Conservation (phyloP, 768 basidiomycete species). For the Lactarius pseudohatsudake region DNA sequence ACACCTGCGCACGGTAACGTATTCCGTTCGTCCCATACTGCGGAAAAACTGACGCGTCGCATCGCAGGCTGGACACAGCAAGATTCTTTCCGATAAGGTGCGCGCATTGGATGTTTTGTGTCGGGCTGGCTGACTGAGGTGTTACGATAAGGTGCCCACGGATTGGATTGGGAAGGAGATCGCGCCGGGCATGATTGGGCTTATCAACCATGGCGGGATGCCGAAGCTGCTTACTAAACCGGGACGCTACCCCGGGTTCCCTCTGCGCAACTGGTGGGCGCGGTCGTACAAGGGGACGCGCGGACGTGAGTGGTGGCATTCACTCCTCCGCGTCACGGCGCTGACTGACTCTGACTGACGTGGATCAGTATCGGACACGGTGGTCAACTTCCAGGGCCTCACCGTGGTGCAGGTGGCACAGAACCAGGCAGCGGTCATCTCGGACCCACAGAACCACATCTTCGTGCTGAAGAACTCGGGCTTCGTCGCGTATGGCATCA, state of each 20-base stretch:
- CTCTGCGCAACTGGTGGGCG: constrained; percentile 84
- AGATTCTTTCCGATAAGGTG: constrained; percentile 65
- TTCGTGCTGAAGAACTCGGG: constrained; percentile 80
- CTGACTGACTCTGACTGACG: no score
- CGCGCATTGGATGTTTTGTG: no score
- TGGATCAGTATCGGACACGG: constrained; percentile 57
- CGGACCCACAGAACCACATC: constrained; percentile 74
- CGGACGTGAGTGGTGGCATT: constrained; percentile 45
- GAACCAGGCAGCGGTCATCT: constrained; percentile 78
- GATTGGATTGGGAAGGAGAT: constrained; percentile 73
- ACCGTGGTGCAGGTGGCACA: constrained; percentile 87
- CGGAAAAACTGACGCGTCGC: no score
- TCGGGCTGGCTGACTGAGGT: background rate
- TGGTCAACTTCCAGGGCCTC: constrained; percentile 76
- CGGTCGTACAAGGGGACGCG: constrained; percentile 67
- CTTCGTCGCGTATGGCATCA: constrained; percentile 73
- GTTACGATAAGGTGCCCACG: constrained; percentile 46
- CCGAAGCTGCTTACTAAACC: constrained; percentile 74
- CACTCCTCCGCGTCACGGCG: no score
- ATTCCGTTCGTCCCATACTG: no score
- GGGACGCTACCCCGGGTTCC: constrained; percentile 75
- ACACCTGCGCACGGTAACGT: constrained; percentile 53
- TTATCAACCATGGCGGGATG: constrained; percentile 80
- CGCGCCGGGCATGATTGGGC: constrained; percentile 66
- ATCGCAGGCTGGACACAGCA: constrained; percentile 51